A percentile compares a stretch with the other conserved stretches of the same genome.
These are phyloP conservation scores for Phytophthora quininea DNA, from an alignment of 352 stramenopile species.

Conservation along the genomic window DNA sequence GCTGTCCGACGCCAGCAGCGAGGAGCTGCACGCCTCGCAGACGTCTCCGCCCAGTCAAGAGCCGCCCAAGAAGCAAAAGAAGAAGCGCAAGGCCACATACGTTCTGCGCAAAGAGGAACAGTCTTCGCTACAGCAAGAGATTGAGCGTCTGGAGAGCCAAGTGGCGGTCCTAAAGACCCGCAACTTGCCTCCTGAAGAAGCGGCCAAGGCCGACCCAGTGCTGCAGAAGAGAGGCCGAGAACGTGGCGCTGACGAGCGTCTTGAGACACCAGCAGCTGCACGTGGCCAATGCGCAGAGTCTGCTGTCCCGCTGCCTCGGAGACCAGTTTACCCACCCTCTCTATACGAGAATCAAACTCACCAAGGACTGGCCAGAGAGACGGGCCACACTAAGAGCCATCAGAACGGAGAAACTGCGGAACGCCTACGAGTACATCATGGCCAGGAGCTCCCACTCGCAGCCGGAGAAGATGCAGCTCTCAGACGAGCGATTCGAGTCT, in stretches of 20 bases:
- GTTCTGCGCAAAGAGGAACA: constrained; percentile 49
- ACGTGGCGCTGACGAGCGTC: constrained; percentile 22
- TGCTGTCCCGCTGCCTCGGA: constrained; percentile 38
- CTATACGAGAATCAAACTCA: constrained; percentile 23
- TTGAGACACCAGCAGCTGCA: constrained; percentile 44
- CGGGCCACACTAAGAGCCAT: constrained; percentile 25
- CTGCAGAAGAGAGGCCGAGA: constrained; percentile 28
- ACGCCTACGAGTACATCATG: constrained; percentile 37
- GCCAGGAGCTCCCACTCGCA: constrained; percentile 30
- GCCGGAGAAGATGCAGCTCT: constrained; percentile 38
- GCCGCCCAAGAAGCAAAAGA: constrained; percentile 16
- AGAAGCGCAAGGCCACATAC: constrained; percentile 42
- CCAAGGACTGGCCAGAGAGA: constrained; percentile 24
- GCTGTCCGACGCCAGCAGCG: not conserved
- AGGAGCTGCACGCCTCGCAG: not conserved
- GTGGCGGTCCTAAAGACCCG: constrained; percentile 38
- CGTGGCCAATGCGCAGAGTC: constrained; percentile 42
- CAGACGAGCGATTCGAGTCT: constrained; percentile 27
- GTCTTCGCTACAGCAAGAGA: constrained; percentile 29
- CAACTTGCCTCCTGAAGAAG: constrained; percentile 22
- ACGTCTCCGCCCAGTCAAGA: not conserved
- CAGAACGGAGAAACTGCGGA: constrained; percentile 31
- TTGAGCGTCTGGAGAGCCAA: constrained; percentile 38
- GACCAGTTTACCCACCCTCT: constrained; percentile 32
- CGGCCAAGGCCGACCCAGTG: constrained; percentile 22